phyloP scores from a whole-genome alignment of 73 alveolate genomes.

The Tetrahymena borealis region DNA sequence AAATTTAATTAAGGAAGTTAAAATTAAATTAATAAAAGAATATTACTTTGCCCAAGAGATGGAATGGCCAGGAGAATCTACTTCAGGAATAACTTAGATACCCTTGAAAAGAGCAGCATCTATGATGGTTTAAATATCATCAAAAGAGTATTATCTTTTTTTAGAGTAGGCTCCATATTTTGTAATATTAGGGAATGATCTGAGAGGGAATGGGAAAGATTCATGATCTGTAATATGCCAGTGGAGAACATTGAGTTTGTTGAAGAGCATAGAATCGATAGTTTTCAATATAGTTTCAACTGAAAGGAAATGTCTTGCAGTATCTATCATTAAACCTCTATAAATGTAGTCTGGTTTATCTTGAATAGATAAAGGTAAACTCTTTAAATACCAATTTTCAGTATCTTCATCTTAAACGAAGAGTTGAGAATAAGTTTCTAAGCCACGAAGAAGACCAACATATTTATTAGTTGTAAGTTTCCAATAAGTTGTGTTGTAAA shows the following conservation, averaged over 20 bases:
- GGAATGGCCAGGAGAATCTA: conserved; percentile 80
- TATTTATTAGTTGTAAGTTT: neutral
- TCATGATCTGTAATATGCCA: conserved; percentile 84
- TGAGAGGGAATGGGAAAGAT: conserved; percentile 61
- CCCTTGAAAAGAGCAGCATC: conserved; percentile 58
- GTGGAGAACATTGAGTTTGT: conserved; percentile 69
- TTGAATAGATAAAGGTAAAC: conserved; percentile 45
- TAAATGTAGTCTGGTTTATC: conserved; percentile 69
- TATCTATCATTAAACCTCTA: conserved; percentile 84
- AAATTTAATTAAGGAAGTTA: too few relatives aligned
- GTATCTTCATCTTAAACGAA: neutral
- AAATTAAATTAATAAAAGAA: too few relatives aligned
- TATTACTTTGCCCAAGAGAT: conserved; percentile 30
- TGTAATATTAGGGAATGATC: conserved; percentile 52
- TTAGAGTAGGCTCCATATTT: conserved; percentile 53
- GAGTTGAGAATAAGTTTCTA: neutral
- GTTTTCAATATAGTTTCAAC: conserved; percentile 42
- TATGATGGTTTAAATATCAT: conserved; percentile 52
- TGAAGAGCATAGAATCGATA: conserved; percentile 47
- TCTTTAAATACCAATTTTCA: conserved; percentile 2
- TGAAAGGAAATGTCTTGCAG: conserved; percentile 64
- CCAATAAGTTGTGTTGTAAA: neutral
- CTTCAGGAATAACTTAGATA: conserved; percentile 70
- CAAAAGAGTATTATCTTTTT: conserved; percentile 48
- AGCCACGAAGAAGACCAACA: neutral